phyloP scores from a whole-genome alignment of 116 monocot genomes.

The Zostera marina region DNA sequence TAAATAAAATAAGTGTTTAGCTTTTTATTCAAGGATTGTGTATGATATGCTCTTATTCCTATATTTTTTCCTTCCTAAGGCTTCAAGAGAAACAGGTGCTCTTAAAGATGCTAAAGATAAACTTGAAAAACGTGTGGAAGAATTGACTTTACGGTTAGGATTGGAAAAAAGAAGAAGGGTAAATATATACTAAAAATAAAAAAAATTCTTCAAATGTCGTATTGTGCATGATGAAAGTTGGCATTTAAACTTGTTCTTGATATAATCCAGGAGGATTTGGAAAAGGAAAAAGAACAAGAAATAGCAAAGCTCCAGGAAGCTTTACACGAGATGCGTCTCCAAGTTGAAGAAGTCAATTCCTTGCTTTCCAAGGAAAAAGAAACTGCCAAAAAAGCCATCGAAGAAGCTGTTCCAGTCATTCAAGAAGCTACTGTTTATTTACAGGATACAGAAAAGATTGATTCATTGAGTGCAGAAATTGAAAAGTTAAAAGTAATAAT shows the following conservation, averaged over 20 bases:
- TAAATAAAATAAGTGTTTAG: background rate
- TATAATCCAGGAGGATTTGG: slow-evolving; percentile 23
- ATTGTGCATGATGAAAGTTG: background rate
- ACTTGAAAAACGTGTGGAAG: slow-evolving; percentile 66
- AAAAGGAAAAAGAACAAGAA: slow-evolving; percentile 32
- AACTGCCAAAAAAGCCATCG: slow-evolving; percentile 48
- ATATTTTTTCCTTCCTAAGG: slow-evolving; percentile 16
- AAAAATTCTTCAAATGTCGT: background rate
- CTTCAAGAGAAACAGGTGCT: slow-evolving; percentile 66
- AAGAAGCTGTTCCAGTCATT: slow-evolving; percentile 28
- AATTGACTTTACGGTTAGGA: slow-evolving; percentile 43
- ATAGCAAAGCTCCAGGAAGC: slow-evolving; percentile 29
- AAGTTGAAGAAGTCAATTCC: slow-evolving; percentile 28
- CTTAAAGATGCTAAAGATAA: slow-evolving; percentile 67
- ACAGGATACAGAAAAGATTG: slow-evolving; percentile 73
- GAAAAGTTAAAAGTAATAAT: slow-evolving; percentile 57
- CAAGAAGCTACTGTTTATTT: slow-evolving; percentile 41
- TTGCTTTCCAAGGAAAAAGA: slow-evolving; percentile 37
- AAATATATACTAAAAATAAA: background rate
- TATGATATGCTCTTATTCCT: background rate
- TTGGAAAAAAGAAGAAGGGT: slow-evolving; percentile 52
- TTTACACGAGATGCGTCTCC: slow-evolving; percentile 14
- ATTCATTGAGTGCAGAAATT: slow-evolving; percentile 58
- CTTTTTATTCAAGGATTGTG: background rate
- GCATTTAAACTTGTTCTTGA: background rate